These are phyloP conservation scores for Colletotrichum lindemuthianum DNA, from an alignment of 2,329 filamentous ascomycete species.

Conservation along the genomic window DNA sequence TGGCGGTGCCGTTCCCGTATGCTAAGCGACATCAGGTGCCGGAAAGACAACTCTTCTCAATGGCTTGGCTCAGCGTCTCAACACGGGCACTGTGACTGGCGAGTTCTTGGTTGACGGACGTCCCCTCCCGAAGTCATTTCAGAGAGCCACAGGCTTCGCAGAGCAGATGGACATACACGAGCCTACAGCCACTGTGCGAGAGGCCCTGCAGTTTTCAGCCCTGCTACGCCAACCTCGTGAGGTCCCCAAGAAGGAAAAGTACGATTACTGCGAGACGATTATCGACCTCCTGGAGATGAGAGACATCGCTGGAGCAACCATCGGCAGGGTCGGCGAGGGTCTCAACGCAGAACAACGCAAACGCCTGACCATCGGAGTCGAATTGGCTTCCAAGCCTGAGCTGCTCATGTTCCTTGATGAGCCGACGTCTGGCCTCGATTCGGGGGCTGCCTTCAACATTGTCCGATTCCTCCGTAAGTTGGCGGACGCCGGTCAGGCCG, in stretches of 20 bases:
- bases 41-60: constrained; percentile 83
- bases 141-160: constrained; percentile 78
- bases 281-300: constrained; percentile 76
- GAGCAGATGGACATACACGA: constrained; percentile 76
- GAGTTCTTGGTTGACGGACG: constrained; percentile 83
- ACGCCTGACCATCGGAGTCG: constrained; percentile 65
- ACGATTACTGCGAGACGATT: constrained; percentile 74
- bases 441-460: constrained; percentile 69
- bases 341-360: constrained; percentile 70
- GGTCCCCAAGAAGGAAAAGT: constrained; percentile 68
- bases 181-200: constrained; percentile 72
- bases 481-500: constrained; percentile 67
- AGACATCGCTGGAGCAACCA: constrained; percentile 72
- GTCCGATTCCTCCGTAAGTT: constrained; percentile 70
- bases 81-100: constrained; percentile 79
- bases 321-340: constrained; percentile 68
- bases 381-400: constrained; percentile 66
- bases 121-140: constrained; percentile 78
- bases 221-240: constrained; percentile 69
- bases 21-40: constrained; percentile 43
- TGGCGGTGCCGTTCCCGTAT: no score
- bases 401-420: constrained; percentile 74
- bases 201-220: constrained; percentile 73
- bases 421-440: constrained; percentile 67
- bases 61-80: constrained; percentile 78